A percentile compares a stretch with the other conserved stretches of the same genome.
These are phyloP conservation scores for Ocimum tenuiflorum DNA, from an alignment of 257 asterid genomes.

Conservation along the genomic window DNA sequence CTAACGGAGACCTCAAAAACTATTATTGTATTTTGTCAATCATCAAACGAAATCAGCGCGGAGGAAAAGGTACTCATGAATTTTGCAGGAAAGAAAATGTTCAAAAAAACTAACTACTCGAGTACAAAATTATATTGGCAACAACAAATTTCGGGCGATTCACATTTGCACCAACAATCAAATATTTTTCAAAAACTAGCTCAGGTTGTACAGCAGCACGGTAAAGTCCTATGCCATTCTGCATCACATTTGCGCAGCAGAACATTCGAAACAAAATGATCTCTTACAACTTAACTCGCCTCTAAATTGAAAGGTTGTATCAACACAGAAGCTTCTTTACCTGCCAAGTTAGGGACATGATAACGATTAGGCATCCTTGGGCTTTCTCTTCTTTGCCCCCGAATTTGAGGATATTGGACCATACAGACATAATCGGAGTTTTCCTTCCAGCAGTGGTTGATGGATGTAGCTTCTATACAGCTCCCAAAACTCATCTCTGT, in stretches of 20 bases:
- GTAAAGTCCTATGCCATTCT: neutral
- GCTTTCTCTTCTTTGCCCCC: constrained; percentile 27
- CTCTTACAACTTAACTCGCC: neutral
- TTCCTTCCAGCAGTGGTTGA: constrained; percentile 56
- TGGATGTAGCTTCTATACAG: constrained; percentile 64
- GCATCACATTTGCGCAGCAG: neutral
- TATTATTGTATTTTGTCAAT: too few relatives aligned
- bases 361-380: neutral
- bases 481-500: constrained; percentile 96
- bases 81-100: neutral
- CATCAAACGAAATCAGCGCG: neutral
- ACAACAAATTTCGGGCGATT: neutral
- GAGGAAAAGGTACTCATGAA: neutral
- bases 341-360: neutral
- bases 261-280: neutral
- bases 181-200: constrained; percentile 3
- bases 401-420: constrained; percentile 41
- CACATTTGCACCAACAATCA: neutral
- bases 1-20: too few relatives aligned
- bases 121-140: neutral
- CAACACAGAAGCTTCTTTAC: neutral
- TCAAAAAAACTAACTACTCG: neutral
- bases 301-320: neutral
- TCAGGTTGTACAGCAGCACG: neutral
- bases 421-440: constrained; percentile 56